Percentiles rank a stretch among this genome's conserved stretches.
Evolutionary conservation across 805 yeast genomes (phyloP).

Genomic region (Ogataea angusta): DNA sequence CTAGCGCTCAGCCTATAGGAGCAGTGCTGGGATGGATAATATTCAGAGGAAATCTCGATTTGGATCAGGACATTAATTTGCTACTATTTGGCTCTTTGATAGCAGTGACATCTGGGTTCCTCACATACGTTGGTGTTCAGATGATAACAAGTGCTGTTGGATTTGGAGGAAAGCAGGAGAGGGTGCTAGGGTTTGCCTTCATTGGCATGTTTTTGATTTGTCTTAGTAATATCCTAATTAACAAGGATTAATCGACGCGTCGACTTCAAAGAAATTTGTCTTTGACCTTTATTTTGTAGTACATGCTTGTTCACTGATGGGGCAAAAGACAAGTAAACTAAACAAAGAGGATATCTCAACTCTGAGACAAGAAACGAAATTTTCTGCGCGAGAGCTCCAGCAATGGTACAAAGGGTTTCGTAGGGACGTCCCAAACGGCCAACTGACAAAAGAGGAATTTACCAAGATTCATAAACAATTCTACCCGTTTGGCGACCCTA

Average conservation of each 20-base stretch:
- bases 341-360: conserved; percentile 86
- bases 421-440: conserved; percentile 92
- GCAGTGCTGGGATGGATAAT: conserved; percentile 64
- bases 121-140: conserved; percentile 75
- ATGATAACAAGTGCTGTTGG: conserved; percentile 82
- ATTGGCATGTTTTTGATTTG: conserved; percentile 59
- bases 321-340: conserved; percentile 88
- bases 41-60: conserved; percentile 37
- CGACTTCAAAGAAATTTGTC: background rate
- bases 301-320: conserved; percentile 51
- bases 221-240: conserved; percentile 38
- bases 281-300: background rate
- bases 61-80: conserved; percentile 36
- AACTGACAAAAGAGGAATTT: conserved; percentile 80
- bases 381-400: conserved; percentile 89
- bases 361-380: conserved; percentile 81
- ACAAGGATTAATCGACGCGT: conserved; percentile 8
- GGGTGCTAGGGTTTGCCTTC: conserved; percentile 57
- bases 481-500: conserved; percentile 97
- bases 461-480: conserved; percentile 91
- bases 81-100: conserved; percentile 60
- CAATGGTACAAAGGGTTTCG: conserved; percentile 98
- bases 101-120: conserved; percentile 78
- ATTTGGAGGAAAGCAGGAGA: conserved; percentile 69
- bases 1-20: conserved; percentile 85